Base-by-base conservation (phyloP, 2,329 filamentous ascomycete genomes). In the Fusarium incarnatum region DNA sequence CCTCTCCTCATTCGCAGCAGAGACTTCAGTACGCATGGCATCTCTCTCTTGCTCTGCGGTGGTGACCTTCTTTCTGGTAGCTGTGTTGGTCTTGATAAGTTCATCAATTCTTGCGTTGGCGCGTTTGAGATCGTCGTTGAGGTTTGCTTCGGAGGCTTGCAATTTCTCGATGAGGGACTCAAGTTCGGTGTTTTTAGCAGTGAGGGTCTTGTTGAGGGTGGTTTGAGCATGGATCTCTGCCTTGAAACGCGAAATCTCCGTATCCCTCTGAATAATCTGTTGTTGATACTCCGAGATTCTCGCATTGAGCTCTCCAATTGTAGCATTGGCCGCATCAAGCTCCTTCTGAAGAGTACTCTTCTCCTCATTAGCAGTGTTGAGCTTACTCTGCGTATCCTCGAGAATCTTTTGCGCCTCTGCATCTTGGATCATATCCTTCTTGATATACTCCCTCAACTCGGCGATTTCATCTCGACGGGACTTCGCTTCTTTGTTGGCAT, bases 201-300 rank as follows among this genome's bases (percentile, higher is more conserved):
- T 58, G 0, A 60, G 8, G 2, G 2, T 20, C 4, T 20, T 27
- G 23, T 52, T 41, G 1, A 27, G 13, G 3, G 34, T 34, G 1
- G 3, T 27, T 23, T 52, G 48, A 1, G 48, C 18, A 2, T 20
- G 6, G 0, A 27, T 0, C 11, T 58, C 41, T 0, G 57, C 57
- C 5, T 23, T 22, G 10, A 58, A 30, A 5, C 44, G 53, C 0
- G 50, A 13, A 5, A 47, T 47, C 0, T 42, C 44, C 0, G 52
- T 60, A 5, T 60, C 57, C 1, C 34, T 25, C 6, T 44, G 16
- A 13, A 60, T 60, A 7, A 60, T 60, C 6, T 46, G 27, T 30
- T 37, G n/a, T 25, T 60, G 54, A 12, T 48, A 45, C 2, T 40
- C 45, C 0, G 48, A 8, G 5, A 52, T 20, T 1, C 48, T 23